Evolutionary conservation across 345 rosid species (phyloP).

Genomic region (Chamaenerion angustifolium): DNA sequence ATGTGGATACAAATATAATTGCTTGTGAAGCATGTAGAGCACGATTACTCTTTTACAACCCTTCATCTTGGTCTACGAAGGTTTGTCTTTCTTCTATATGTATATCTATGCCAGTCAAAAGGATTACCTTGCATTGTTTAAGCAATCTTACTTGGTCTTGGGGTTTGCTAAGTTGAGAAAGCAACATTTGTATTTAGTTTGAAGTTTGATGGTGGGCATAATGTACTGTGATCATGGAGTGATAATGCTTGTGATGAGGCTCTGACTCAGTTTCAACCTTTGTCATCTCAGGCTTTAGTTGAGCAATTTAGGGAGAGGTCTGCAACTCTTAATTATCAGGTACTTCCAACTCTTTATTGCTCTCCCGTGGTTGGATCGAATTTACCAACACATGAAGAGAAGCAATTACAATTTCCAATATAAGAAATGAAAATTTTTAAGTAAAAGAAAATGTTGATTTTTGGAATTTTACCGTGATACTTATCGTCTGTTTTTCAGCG

Average conservation of each 20-base stretch:
- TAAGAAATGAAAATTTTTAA: too few species aligned
- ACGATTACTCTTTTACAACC: too few species aligned
- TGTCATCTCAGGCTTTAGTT: slow-evolving; percentile 46
- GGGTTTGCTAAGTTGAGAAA: slow-evolving; percentile 57
- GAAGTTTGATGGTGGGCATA: slow-evolving; percentile 80
- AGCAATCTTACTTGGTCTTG: too few species aligned
- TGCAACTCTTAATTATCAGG: too few species aligned
- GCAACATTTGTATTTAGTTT: slow-evolving; percentile 79
- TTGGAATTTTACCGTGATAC: slow-evolving; percentile 59
- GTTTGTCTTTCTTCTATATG: too few species aligned
- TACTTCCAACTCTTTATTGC: too few species aligned
- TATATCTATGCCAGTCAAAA: too few species aligned
- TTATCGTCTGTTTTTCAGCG: slow-evolving; percentile 90
- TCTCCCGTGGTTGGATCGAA: slow-evolving; percentile 92
- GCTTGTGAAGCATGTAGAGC: too few species aligned
- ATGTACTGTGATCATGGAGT: slow-evolving; percentile 67
- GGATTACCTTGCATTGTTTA: too few species aligned
- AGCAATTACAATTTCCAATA: not conserved
- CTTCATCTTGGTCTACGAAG: too few species aligned
- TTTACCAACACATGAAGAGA: slow-evolving; percentile 68
- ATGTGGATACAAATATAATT: slow-evolving; percentile 58
- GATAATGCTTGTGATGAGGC: slow-evolving; percentile 73
- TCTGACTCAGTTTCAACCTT: slow-evolving; percentile 75
- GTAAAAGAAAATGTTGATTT: too few species aligned
- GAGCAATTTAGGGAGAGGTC: slow-evolving; percentile 50